A percentile compares a stretch with the other conserved stretches of the same genome.
Evolutionary conservation across 148 eudicot species (phyloP).

Genomic region (Talinum fruticosum): DNA sequence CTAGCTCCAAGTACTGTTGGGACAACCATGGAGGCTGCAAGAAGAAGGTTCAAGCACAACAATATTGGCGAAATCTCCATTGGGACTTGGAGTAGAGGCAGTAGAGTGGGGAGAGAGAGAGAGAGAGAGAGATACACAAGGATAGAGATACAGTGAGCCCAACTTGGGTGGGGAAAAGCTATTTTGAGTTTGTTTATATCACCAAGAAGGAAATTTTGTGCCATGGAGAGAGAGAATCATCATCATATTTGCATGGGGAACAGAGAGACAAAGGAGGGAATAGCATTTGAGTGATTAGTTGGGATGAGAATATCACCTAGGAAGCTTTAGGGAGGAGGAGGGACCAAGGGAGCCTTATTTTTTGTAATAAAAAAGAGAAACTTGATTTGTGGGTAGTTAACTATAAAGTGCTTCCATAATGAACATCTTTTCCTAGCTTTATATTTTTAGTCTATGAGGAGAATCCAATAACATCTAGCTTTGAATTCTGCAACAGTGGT

Average conservation of each 20-base stretch:
- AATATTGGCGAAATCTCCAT: slow-evolving; percentile 45
- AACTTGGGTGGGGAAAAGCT: slow-evolving; percentile 15
- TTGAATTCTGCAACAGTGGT: slow-evolving; percentile 11
- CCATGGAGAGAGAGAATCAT: slow-evolving; percentile 22
- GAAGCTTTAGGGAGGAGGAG: slow-evolving; percentile 32
- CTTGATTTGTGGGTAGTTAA: slow-evolving; percentile 18
- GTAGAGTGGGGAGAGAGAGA: slow-evolving; percentile 14
- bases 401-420: slow-evolving; percentile 22
- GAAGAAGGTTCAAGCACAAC: slow-evolving; percentile 28
- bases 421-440: slow-evolving; percentile 30
- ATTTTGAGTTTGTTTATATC: slow-evolving; percentile 12
- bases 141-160: slow-evolving; percentile 17
- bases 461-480: slow-evolving; percentile 25
- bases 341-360: slow-evolving; percentile 33
- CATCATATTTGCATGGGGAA: slow-evolving; percentile 60
- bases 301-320: slow-evolving; percentile 29
- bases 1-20: slow-evolving; percentile 21
- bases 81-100: slow-evolving; percentile 39
- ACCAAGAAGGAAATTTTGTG: not conserved
- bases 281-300: slow-evolving; percentile 18
- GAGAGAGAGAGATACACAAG: not conserved
- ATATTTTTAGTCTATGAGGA: not conserved
- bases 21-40: slow-evolving; percentile 27
- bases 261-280: slow-evolving; percentile 49
- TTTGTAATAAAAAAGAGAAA: slow-evolving; percentile 3